Conservation (phyloP, 2,329 filamentous ascomycete genomes). For the Leptographium radiaticola region DNA sequence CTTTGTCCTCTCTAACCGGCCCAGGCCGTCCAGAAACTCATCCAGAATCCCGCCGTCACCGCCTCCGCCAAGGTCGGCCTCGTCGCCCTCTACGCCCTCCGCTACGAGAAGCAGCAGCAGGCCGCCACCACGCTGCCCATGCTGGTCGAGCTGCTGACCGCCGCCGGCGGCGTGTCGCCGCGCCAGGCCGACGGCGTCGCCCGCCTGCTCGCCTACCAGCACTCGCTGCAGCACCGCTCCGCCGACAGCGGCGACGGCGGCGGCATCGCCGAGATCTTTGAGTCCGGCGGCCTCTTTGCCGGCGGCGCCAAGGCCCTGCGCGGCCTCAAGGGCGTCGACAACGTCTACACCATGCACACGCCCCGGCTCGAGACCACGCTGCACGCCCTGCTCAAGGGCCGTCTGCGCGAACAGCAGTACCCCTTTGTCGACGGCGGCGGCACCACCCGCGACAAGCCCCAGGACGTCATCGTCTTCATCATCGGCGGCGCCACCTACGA, state of each 20-base stretch:
- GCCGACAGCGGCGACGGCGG: constrained; percentile 50
- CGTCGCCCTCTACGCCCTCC: constrained; percentile 86
- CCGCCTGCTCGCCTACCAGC: constrained; percentile 73
- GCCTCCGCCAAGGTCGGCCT: constrained; percentile 76
- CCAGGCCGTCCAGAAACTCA: constrained; percentile 71
- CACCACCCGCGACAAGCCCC: constrained; percentile 83
- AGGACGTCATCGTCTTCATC: constrained; percentile 93
- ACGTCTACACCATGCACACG: constrained; percentile 96
- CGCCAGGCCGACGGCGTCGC: constrained; percentile 67
- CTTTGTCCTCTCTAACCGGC: too few relatives aligned
- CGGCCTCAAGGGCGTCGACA: constrained; percentile 92
- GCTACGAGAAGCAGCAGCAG: constrained; percentile 78
- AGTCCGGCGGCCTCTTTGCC: constrained; percentile 81
- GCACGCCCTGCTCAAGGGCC: constrained; percentile 86
- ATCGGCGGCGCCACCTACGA: constrained; percentile 91
- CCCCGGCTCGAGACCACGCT: constrained; percentile 76
- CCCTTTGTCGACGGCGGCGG: constrained; percentile 71
- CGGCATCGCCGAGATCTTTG: constrained; percentile 84
- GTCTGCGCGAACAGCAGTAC: constrained; percentile 73
- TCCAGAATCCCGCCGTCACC: constrained; percentile 66
- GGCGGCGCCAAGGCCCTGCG: constrained; percentile 69
- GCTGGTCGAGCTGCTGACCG: constrained; percentile 72
- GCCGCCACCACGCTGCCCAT: constrained; percentile 73
- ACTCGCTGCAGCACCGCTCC: constrained; percentile 72
- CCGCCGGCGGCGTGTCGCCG: constrained; percentile 67